phyloP scores from a whole-genome alignment of 192 early-diverging fungal genomes.

The Coemansia sp. region DNA sequence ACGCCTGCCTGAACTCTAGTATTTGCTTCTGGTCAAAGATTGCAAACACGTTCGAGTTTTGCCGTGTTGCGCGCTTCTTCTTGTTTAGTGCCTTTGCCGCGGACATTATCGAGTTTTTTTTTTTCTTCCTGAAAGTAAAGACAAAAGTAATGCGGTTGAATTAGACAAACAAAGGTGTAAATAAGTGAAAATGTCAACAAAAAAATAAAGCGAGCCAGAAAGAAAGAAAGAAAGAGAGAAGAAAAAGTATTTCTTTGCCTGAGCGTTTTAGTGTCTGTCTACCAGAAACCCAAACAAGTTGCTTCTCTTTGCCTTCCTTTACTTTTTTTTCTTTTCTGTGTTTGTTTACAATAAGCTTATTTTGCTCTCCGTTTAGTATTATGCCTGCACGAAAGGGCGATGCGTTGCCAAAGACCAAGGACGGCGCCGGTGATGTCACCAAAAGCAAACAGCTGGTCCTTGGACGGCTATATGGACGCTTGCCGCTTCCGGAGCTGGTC shows the following conservation, averaged over 20 bases:
- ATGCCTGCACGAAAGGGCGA: constrained; percentile 8
- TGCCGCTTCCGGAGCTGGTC: constrained; percentile 30
- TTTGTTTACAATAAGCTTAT: background rate
- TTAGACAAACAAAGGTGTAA: background rate
- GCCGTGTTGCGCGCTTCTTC: constrained; percentile 87
- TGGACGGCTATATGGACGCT: constrained; percentile 28
- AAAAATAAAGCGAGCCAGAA: background rate
- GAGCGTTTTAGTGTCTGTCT: no score
- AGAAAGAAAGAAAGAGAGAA: background rate
- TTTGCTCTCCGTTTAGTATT: background rate
- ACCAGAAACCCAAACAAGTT: no score
- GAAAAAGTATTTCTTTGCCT: no score
- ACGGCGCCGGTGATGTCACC: background rate
- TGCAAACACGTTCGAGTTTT: constrained; percentile 97
- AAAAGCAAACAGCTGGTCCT: constrained; percentile 15
- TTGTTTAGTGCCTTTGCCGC: constrained; percentile 55
- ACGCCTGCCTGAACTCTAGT: constrained; percentile 95
- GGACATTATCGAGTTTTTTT: constrained; percentile 17
- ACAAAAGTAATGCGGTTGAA: background rate
- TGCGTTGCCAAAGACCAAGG: background rate
- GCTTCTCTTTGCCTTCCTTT: no score
- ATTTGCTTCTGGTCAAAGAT: constrained; percentile 97
- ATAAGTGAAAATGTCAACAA: background rate
- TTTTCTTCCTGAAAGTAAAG: background rate
- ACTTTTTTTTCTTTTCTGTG: no score